Base-by-base conservation (phyloP, 2,329 filamentous ascomycete species). In the Alternaria atra region DNA sequence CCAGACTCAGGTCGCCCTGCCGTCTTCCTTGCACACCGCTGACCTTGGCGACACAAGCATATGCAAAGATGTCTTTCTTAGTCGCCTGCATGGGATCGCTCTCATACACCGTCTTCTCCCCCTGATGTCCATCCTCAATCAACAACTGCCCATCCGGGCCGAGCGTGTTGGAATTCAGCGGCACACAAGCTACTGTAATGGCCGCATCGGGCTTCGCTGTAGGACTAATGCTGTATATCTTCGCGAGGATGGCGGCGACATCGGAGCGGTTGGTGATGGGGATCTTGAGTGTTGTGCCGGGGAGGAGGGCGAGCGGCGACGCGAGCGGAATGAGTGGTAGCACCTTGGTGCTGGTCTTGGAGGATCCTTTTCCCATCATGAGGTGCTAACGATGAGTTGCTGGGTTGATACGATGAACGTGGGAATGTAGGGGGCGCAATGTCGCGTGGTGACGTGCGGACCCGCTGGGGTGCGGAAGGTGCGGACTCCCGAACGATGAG, bases 121-220 rank as follows among this genome's bases (percentile, higher is more conserved):
- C 42, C 68, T 72, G 52, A 77, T 77, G 64, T 84, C 85, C 86
- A 73, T 89, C 85, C 55, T 90, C 87, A 56, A 96, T 86, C 66
- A 97, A 84, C 58, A 89, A 86, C 78, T 94, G 90, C 44, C 93
- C 93, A 73, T 92, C 89, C 29, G 71, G 69, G 59, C 89, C 89
- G 27, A 97, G 84, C 25, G 90, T 85, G 4, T 90, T 89, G 51
- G 92, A 95, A 65, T 85, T 90, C 61, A 97, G 84, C 20, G 95
- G 95, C 55, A 98, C 89, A 78, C 94, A 98, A 54, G 91, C 93
- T 67, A 98, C 89, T 8, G 91, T 89, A 69, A 97, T 88, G 68
- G 88, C 84, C 29, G 88, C 86, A 67, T 90, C 84, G 2, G 83
- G 87, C 71, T 89, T 90, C 25, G 83, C 80, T 40, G 87, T 86